Evolutionary conservation across 352 stramenopile species (phyloP).

Genomic region (Pelagophyceae sp.): DNA sequence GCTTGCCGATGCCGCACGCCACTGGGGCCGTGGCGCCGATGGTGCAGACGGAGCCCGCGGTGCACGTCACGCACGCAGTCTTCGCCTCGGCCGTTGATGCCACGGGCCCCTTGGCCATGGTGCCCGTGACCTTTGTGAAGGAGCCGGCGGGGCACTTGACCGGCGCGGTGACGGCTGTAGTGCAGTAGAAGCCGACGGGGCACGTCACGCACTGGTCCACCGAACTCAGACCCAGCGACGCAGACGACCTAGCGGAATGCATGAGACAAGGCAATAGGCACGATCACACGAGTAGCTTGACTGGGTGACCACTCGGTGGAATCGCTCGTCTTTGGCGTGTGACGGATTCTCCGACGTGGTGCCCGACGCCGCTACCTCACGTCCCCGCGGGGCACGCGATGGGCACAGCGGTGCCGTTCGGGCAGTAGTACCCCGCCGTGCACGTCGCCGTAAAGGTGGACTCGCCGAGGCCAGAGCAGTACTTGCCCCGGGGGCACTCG

Average conservation of each 20-base stretch:
- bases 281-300: no score
- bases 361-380: no score
- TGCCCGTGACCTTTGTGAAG: conserved; percentile 15
- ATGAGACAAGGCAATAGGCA: no score
- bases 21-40: conserved; percentile 50
- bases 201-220: conserved; percentile 65
- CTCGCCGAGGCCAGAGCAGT: conserved; percentile 33
- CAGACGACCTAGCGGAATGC: neutral
- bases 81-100: neutral
- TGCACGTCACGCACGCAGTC: conserved; percentile 54
- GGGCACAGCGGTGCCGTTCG: conserved; percentile 41
- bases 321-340: no score
- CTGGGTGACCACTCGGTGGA: no score
- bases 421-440: conserved; percentile 58
- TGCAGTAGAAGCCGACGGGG: conserved; percentile 66
- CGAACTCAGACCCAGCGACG: conserved; percentile 10
- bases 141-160: conserved; percentile 53
- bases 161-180: conserved; percentile 57
- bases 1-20: conserved; percentile 17
- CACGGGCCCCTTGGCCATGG: neutral
- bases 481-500: conserved; percentile 16
- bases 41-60: conserved; percentile 65
- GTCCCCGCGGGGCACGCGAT: conserved; percentile 29
- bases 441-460: conserved; percentile 48
- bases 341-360: no score